phyloP scores from a whole-genome alignment of 1,139 yeast species.

The Nakaseomyces glabratus region DNA sequence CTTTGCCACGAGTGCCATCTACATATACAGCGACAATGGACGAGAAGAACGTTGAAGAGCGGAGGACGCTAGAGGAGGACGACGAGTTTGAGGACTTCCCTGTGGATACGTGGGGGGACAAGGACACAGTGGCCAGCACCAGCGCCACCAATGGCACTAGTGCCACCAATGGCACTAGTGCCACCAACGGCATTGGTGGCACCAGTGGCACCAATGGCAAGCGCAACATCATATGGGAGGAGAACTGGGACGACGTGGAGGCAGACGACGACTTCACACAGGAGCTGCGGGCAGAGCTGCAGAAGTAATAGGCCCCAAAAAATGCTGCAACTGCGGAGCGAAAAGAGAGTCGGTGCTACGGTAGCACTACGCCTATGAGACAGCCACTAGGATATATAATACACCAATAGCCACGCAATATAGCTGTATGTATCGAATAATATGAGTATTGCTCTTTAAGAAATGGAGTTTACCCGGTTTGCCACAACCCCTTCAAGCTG shows the following conservation, averaged over 20 bases:
- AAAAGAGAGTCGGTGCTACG: no score
- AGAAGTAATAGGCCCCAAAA: no score
- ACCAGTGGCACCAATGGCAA: constrained; percentile 1
- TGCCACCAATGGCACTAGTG: constrained; percentile 28
- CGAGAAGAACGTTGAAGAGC: constrained; percentile 1
- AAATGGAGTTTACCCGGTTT: no score
- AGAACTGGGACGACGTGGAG: constrained; percentile 93
- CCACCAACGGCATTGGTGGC: constrained; percentile 37
- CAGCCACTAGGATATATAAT: no score
- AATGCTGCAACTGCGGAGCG: no score
- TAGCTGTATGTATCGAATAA: no score
- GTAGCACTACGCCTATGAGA: no score
- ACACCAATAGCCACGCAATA: no score
- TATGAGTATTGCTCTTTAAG: no score
- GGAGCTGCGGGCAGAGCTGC: constrained; percentile 45
- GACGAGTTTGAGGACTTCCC: constrained; percentile 96
- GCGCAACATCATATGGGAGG: constrained; percentile 59
- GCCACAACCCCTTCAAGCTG: neutral
- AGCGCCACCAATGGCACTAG: constrained; percentile 38
- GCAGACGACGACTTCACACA: constrained; percentile 76
- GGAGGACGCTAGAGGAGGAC: constrained; percentile 69
- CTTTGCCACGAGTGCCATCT: no score
- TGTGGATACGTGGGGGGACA: constrained; percentile 58
- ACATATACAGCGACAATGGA: no score
- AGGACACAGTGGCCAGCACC: constrained; percentile 35